Base-by-base conservation (phyloP, 1,139 yeast genomes). In the Yamadazyma dushanensis region DNA sequence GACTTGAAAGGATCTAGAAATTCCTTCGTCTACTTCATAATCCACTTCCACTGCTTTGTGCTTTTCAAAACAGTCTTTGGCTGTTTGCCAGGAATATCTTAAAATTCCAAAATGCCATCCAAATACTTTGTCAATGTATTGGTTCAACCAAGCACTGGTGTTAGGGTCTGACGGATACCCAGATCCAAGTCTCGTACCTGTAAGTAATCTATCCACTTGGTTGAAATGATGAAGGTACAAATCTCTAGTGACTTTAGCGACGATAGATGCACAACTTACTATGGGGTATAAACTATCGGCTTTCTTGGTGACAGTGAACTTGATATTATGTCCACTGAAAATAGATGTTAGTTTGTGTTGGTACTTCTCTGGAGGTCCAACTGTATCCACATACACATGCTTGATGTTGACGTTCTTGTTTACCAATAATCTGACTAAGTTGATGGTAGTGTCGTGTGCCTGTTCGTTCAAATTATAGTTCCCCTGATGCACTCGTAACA, bases 231-330 rank as follows among this genome's bases (percentile, higher is more conserved):
- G 62, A 40, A 92, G 63, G 33, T 82, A 78, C 36, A 78, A 66
- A 58, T 92, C 98, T 53, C 99, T 75, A 0, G 98, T 88, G 3
- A 92, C 98, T 56, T 92, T 92, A 5, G 99, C 99, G 34, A 92
- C 90, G 37, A 92, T 87, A n/a, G 96, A 85, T 0, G 98, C 99
- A 1, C 95, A 87, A 58, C 95, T 84, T 4, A 94, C 99, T 34
- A 89, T 83, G 0, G 97, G 97, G 55, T 74, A 92, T n/a, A 88
- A 56, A 18, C 96, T 80, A 65, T 94, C 98, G 0, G 98, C 98
- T 56, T 92, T 92, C 54, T 92, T 94, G 11, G 95, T 78, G n/a
- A 94, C 98, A 0, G 89, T 83, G 29, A 94, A 74, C 38, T 75
- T 76, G 25, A 88, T 64, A 24, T 36, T 36, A 15, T 36, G 11